These are phyloP conservation scores for Botrytis pseudocinerea DNA, from an alignment of 2,329 filamentous ascomycete genomes.

Conservation along the genomic window DNA sequence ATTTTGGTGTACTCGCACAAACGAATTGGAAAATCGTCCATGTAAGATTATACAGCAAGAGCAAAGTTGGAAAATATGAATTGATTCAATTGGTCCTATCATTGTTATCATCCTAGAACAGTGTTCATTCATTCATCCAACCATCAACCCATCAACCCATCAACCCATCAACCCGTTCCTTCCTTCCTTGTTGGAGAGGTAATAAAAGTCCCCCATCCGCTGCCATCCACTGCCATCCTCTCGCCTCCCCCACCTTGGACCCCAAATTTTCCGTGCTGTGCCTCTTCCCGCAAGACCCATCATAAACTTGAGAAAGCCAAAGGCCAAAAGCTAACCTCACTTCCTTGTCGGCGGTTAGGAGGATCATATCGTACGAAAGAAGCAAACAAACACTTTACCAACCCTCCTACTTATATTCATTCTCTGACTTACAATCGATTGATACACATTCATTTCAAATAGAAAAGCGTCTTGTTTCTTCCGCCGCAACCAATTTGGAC, in stretches of 20 bases:
- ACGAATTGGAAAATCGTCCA: not conserved
- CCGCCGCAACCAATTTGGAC: not conserved
- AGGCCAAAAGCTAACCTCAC: not conserved
- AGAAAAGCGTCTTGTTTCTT: not conserved
- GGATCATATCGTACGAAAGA: slow-evolving; percentile 11
- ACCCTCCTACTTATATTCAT: slow-evolving; percentile 12
- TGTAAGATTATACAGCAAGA: not conserved
- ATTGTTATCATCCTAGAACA: not conserved
- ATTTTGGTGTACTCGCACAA: too few relatives aligned
- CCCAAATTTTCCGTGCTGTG: slow-evolving; percentile 19
- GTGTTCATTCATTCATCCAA: not conserved
- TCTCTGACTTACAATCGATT: slow-evolving; percentile 12
- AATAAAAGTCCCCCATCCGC: not conserved
- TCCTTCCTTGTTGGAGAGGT: not conserved
- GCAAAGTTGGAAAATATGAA: not conserved
- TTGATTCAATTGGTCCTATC: not conserved
- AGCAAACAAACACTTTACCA: not conserved
- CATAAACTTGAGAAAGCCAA: not conserved
- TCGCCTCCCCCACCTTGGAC: slow-evolving; percentile 16
- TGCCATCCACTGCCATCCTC: not conserved
- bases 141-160: not conserved
- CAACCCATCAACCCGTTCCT: not conserved
- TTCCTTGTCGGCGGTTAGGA: slow-evolving; percentile 23
- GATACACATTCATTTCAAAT: not conserved
- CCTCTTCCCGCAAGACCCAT: slow-evolving; percentile 19